Evolutionary conservation across 306 rosid genomes (phyloP).

Genomic region (Alnus rubra): DNA sequence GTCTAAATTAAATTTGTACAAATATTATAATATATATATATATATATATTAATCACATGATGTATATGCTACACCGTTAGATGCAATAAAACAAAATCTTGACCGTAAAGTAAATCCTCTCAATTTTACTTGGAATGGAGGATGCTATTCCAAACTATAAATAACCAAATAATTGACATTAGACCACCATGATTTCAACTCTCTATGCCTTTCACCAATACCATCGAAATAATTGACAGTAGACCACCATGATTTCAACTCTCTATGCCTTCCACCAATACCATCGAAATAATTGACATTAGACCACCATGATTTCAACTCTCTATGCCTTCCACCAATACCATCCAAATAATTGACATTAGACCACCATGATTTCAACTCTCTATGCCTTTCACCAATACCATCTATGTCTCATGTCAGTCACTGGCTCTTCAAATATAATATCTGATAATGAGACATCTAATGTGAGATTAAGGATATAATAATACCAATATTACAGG

Average conservation of each 20-base stretch:
- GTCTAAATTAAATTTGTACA: no score
- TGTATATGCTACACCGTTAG: no score
- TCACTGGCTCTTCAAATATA: no score
- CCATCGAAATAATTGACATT: no score
- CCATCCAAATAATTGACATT: not conserved
- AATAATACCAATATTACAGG: conserved; percentile 2
- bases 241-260: not conserved
- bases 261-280: not conserved
- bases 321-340: not conserved
- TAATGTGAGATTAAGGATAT: not conserved
- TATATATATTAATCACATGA: no score
- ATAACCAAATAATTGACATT: not conserved
- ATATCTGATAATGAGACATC: not conserved
- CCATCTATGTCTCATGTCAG: no score
- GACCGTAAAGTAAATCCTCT: no score
- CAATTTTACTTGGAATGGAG: no score
- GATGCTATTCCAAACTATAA: no score
- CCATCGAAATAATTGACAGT: no score
- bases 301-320: not conserved
- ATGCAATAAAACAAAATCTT: no score
- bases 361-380: not conserved
- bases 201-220: not conserved
- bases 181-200: not conserved
- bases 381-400: not conserved
- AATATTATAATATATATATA: no score